Evolutionary conservation across 768 basidiomycete species (phyloP).

Genomic region (Agaricus subrufescens): DNA sequence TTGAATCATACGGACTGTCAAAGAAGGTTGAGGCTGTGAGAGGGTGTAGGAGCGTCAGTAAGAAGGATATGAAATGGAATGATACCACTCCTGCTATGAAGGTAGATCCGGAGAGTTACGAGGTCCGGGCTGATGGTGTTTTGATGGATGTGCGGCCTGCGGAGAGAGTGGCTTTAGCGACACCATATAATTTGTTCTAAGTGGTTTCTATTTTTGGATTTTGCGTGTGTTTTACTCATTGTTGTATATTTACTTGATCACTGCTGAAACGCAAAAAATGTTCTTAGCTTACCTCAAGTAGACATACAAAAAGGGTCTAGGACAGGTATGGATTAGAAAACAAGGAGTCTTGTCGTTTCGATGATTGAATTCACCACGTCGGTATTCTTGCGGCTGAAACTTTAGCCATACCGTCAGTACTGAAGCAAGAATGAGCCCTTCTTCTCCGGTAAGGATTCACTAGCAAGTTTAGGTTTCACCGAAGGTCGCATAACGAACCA

Average conservation of each 20-base stretch:
- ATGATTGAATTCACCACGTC: too few relatives aligned
- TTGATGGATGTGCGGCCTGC: constrained; percentile 77
- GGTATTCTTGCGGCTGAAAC: too few relatives aligned
- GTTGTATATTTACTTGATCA: too few relatives aligned
- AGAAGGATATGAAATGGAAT: constrained; percentile 96
- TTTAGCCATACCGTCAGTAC: too few relatives aligned
- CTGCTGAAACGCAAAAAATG: too few relatives aligned
- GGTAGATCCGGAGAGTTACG: constrained; percentile 92
- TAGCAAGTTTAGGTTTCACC: too few relatives aligned
- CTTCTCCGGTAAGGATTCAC: background rate
- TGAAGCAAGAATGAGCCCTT: background rate
- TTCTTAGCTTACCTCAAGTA: too few relatives aligned
- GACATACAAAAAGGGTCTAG: too few relatives aligned
- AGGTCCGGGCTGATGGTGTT: constrained; percentile 77
- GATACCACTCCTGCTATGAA: constrained; percentile 71
- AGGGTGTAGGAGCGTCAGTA: constrained; percentile 69
- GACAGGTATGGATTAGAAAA: too few relatives aligned
- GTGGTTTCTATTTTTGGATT: background rate
- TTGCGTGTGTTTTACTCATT: background rate
- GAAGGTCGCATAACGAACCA: too few relatives aligned
- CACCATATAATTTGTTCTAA: constrained; percentile 78
- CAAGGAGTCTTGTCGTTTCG: too few relatives aligned
- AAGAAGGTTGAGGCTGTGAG: constrained; percentile 64
- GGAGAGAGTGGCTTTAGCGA: constrained; percentile 58
- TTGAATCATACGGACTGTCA: constrained; percentile 50